phyloP scores from a whole-genome alignment of 139 green algal genomes.

The Chlorella ohadii region DNA sequence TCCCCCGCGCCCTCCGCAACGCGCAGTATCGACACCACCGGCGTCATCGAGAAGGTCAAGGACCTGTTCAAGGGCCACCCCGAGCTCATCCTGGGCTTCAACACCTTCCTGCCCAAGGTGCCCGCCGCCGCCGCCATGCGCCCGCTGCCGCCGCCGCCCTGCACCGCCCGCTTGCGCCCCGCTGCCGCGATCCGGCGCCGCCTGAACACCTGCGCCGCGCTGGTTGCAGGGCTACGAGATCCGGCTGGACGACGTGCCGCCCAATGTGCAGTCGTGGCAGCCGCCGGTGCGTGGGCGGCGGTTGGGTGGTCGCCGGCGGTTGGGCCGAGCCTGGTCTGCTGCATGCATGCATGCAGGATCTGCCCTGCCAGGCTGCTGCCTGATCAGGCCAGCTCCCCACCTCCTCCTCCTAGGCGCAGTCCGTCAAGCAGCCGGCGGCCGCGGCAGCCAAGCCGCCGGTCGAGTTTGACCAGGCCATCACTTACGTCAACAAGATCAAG shows the following conservation, averaged over 20 bases:
- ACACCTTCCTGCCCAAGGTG: slow-evolving; percentile 98
- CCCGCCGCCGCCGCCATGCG: background rate
- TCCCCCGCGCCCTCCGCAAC: background rate
- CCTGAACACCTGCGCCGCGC: background rate
- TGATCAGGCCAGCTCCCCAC: background rate
- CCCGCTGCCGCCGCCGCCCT: background rate
- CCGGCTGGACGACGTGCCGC: slow-evolving; percentile 32
- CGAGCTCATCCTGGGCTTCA: slow-evolving; percentile 99
- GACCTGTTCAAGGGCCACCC: slow-evolving; percentile 93
- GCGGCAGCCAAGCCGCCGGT: slow-evolving; percentile 79
- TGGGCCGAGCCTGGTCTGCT: background rate
- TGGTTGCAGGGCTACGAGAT: slow-evolving; percentile 54
- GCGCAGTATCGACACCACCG: slow-evolving; percentile 94
- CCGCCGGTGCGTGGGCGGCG: slow-evolving; percentile 1
- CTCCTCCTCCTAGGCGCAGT: background rate
- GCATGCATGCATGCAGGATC: background rate
- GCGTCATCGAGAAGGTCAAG: slow-evolving; percentile 97
- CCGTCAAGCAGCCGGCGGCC: background rate
- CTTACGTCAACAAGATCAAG: slow-evolving; percentile 99
- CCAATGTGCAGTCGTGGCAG: slow-evolving; percentile 23
- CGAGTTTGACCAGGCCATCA: slow-evolving; percentile 99
- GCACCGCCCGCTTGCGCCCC: background rate
- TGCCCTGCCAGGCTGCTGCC: background rate
- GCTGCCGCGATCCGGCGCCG: background rate
- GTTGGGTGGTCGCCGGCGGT: background rate